Evolutionary conservation across 2,329 filamentous ascomycete genomes (phyloP).

Genomic region (Leptographium lundbergii): DNA sequence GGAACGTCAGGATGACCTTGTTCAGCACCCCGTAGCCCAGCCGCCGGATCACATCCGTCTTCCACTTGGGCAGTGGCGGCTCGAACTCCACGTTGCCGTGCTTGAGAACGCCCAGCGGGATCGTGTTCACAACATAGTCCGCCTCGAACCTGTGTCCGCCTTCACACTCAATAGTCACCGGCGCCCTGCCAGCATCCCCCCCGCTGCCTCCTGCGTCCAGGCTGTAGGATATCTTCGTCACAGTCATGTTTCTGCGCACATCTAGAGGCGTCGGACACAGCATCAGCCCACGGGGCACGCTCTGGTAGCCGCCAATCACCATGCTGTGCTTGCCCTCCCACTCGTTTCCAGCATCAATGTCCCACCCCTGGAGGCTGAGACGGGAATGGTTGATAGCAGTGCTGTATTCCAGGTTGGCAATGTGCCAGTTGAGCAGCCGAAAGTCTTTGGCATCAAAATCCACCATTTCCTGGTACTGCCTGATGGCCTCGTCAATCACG

Average conservation of each 20-base stretch:
- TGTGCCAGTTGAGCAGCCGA: constrained; percentile 91
- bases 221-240: constrained; percentile 61
- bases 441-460: constrained; percentile 78
- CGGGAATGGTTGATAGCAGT: constrained; percentile 82
- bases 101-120: constrained; percentile 85
- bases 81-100: constrained; percentile 70
- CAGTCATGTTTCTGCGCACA: constrained; percentile 59
- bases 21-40: constrained; percentile 91
- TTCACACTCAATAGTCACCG: constrained; percentile 52
- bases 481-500: constrained; percentile 85
- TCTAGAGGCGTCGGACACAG: constrained; percentile 65
- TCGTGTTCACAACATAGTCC: constrained; percentile 84
- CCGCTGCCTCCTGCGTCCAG: not conserved
- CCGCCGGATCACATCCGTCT: constrained; percentile 63
- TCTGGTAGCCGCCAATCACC: constrained; percentile 87
- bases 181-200: not conserved
- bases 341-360: constrained; percentile 94
- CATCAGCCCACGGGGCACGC: constrained; percentile 77
- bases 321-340: constrained; percentile 93
- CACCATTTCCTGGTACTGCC: constrained; percentile 72
- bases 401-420: constrained; percentile 95
- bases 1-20: constrained; percentile 86
- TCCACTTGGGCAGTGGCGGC: constrained; percentile 83
- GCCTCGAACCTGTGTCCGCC: constrained; percentile 67
- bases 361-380: constrained; percentile 83